Evolutionary conservation across 208 protist species (phyloP).

Genomic region (Trypanosoma scelopori): DNA sequence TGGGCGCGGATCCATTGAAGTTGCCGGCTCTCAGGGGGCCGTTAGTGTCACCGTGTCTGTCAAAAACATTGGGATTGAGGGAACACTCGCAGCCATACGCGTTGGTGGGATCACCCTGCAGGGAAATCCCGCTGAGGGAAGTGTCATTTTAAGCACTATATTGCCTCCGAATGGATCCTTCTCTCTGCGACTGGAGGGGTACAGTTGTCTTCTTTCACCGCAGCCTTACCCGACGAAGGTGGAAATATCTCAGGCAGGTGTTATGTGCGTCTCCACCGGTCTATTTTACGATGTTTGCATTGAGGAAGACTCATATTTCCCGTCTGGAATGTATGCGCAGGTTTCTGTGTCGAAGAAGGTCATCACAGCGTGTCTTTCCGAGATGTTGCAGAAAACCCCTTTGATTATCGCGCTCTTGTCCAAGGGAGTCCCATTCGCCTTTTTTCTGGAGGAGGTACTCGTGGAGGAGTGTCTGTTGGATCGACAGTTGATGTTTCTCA

Average conservation of each 20-base stretch:
- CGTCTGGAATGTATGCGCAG: slow-evolving; percentile 32
- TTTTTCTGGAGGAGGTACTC: slow-evolving; percentile 40
- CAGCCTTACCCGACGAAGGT: slow-evolving; percentile 22
- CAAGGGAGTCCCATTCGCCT: slow-evolving; percentile 51
- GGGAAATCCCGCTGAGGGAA: slow-evolving; percentile 5
- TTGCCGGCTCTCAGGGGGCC: slow-evolving; percentile 19
- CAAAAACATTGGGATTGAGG: slow-evolving; percentile 11
- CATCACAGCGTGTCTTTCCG: slow-evolving; percentile 29
- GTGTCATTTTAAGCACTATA: slow-evolving; percentile 15
- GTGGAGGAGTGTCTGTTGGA: slow-evolving; percentile 30
- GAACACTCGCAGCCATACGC: slow-evolving; percentile 8
- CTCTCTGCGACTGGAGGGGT: slow-evolving; percentile 29
- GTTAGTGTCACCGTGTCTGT: slow-evolving; percentile 5
- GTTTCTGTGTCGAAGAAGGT: slow-evolving; percentile 29
- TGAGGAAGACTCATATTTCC: slow-evolving; percentile 41
- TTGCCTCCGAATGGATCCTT: neutral
- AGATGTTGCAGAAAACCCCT: slow-evolving; percentile 36
- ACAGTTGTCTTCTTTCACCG: slow-evolving; percentile 24
- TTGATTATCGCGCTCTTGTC: slow-evolving; percentile 51
- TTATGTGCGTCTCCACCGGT: slow-evolving; percentile 29
- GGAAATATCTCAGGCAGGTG: slow-evolving; percentile 26
- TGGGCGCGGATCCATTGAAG: slow-evolving; percentile 22
- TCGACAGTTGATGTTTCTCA: slow-evolving; percentile 35
- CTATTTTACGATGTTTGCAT: slow-evolving; percentile 39
- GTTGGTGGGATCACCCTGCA: slow-evolving; percentile 24